A percentile compares a stretch with the other conserved stretches of the same genome.
Evolutionary conservation across 805 yeast genomes (phyloP).

Genomic region (Kurtzmaniella cleridarum): DNA sequence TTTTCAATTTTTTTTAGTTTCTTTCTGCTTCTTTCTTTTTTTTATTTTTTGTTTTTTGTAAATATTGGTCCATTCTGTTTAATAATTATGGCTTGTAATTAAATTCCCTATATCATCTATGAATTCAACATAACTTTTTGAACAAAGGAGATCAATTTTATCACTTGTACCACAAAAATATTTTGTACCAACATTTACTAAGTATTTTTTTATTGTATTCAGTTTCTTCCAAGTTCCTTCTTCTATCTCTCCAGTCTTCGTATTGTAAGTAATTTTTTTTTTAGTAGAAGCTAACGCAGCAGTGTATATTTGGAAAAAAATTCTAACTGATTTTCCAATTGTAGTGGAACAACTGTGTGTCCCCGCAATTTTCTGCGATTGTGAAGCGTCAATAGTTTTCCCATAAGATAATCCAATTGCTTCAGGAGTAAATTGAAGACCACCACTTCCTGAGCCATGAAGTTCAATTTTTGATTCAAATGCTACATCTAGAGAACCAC

Average conservation of each 20-base stretch:
- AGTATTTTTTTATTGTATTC: conserved; percentile 4
- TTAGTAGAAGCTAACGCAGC: conserved; percentile 6
- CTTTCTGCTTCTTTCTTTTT: too few relatives aligned
- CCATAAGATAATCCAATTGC: conserved; percentile 5
- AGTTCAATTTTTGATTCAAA: background rate
- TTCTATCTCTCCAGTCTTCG: conserved; percentile 2
- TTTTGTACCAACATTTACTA: conserved; percentile 10
- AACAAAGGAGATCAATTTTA: conserved; percentile 12
- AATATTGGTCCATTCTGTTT: too few relatives aligned
- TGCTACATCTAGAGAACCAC: too few relatives aligned
- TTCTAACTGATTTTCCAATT: conserved; percentile 11
- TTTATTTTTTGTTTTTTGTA: too few relatives aligned
- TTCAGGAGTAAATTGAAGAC: conserved; percentile 2
- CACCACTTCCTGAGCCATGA: background rate
- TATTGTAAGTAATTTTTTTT: conserved; percentile 8
- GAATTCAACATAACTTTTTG: conserved; percentile 5
- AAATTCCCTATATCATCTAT: conserved; percentile 6
- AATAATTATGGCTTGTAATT: conserved; percentile 1
- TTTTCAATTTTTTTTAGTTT: too few relatives aligned
- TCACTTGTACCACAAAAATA: conserved; percentile 15
- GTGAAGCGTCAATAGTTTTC: conserved; percentile 3
- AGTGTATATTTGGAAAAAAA: conserved; percentile 13
- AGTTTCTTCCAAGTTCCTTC: conserved; percentile 7
- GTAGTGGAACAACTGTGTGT: conserved; percentile 13
- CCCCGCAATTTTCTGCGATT: conserved; percentile 8